phyloP scores from a whole-genome alignment of 371 early-diverging fungal species.

The Circinella umbellata region DNA sequence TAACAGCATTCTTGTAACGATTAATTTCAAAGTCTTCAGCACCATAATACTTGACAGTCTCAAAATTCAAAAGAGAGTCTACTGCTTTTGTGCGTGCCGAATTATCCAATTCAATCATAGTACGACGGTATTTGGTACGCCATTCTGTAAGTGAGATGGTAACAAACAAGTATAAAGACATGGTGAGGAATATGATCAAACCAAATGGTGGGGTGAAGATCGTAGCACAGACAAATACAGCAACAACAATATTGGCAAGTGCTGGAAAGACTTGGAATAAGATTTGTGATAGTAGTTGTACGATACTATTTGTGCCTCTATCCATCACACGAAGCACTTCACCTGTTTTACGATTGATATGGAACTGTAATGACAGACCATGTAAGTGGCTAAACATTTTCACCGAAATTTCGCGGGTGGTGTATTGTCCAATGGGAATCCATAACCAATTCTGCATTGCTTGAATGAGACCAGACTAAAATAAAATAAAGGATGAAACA shows the following conservation, averaged over 20 bases:
- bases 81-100: conserved; percentile 79
- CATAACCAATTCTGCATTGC: conserved; percentile 82
- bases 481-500: not conserved
- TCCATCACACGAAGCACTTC: conserved; percentile 89
- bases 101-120: conserved; percentile 78
- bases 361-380: conserved; percentile 83
- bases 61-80: conserved; percentile 94
- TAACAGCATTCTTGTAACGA: conserved; percentile 77
- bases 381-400: conserved; percentile 89
- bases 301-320: conserved; percentile 83
- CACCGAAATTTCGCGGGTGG: conserved; percentile 86
- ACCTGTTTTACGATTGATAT: conserved; percentile 94
- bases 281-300: conserved; percentile 79
- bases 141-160: conserved; percentile 92
- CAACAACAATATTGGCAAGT: conserved; percentile 85
- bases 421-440: conserved; percentile 92
- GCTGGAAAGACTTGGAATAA: conserved; percentile 91
- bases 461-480: conserved; percentile 75
- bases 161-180: conserved; percentile 80
- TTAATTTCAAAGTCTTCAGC: conserved; percentile 81
- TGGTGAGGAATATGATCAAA: conserved; percentile 83
- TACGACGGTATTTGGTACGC: conserved; percentile 86
- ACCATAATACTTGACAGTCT: conserved; percentile 92
- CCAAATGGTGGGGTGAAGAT: conserved; percentile 82
- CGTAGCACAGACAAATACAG: conserved; percentile 72